Percentiles rank a stretch among this genome's conserved stretches.
phyloP scores from a whole-genome alignment of 306 rosid genomes.

The Glycine latifolia region DNA sequence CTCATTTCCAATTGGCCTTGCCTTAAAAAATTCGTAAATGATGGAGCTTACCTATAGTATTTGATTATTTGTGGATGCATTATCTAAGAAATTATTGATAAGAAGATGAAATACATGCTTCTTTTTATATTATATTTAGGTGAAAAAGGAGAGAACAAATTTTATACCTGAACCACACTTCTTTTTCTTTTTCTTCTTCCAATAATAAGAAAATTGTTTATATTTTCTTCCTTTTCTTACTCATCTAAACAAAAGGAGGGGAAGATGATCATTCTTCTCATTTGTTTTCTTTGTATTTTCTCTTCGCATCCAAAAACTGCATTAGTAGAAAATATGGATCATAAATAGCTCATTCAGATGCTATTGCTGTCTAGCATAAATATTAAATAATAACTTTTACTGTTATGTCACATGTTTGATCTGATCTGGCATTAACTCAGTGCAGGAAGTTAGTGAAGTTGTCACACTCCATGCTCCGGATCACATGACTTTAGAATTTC shows the following conservation, averaged over 20 bases:
- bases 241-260: no score
- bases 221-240: neutral
- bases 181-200: neutral
- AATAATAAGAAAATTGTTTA: no score
- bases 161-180: neutral
- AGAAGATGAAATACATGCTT: neutral
- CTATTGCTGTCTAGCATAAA: conserved; percentile 20
- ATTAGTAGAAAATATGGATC: neutral
- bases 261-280: no score
- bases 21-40: neutral
- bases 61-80: conserved; percentile 7
- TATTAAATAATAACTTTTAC: no score
- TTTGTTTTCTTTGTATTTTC: conserved; percentile 28
- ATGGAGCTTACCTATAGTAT: neutral
- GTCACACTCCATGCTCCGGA: conserved; percentile 46
- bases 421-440: conserved; percentile 44
- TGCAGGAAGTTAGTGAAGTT: conserved; percentile 64
- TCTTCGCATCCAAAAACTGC: neutral
- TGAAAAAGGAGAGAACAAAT: conserved; percentile 22
- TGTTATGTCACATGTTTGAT: conserved; percentile 32
- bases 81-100: conserved; percentile 25
- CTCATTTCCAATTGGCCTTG: neutral
- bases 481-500: conserved; percentile 68
- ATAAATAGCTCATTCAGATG: conserved; percentile 2
- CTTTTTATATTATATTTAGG: neutral